These are phyloP conservation scores for Drosera spatulata DNA, from an alignment of 179 eudicot species.

Conservation along the genomic window DNA sequence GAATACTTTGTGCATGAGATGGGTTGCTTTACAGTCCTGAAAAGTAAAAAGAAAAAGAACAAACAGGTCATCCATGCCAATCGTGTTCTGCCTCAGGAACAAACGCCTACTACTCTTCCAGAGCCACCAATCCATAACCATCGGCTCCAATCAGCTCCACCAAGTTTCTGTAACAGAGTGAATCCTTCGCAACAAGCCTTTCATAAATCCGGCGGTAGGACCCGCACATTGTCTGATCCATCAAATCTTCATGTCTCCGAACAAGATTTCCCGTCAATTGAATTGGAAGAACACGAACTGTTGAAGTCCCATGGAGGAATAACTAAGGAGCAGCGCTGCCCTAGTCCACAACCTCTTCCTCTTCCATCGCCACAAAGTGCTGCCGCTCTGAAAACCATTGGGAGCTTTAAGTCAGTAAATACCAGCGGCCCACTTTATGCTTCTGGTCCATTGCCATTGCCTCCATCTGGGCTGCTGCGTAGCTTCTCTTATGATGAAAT, in stretches of 20 bases:
- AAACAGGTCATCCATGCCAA: slow-evolving; percentile 36
- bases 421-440: slow-evolving; percentile 58
- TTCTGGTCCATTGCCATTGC: slow-evolving; percentile 69
- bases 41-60: slow-evolving; percentile 67
- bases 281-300: slow-evolving; percentile 56
- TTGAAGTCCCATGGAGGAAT: slow-evolving; percentile 24
- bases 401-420: slow-evolving; percentile 56
- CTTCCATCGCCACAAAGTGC: slow-evolving; percentile 69
- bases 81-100: slow-evolving; percentile 56
- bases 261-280: slow-evolving; percentile 49
- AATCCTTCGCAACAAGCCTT: slow-evolving; percentile 38
- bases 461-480: slow-evolving; percentile 40
- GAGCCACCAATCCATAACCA: slow-evolving; percentile 46
- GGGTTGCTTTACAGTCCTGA: slow-evolving; percentile 78
- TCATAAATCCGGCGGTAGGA: slow-evolving; percentile 25
- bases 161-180: slow-evolving; percentile 58
- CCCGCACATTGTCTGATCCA: slow-evolving; percentile 75
- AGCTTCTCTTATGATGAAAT: slow-evolving; percentile 69
- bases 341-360: slow-evolving; percentile 87
- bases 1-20: slow-evolving; percentile 25
- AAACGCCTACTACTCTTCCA: slow-evolving; percentile 58
- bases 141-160: slow-evolving; percentile 74
- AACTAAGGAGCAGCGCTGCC: slow-evolving; percentile 49
- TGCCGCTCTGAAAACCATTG: slow-evolving; percentile 30
- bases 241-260: slow-evolving; percentile 63